Evolutionary conservation across 495 filamentous ascomycete genomes (phyloP).

Genomic region (Neurospora pannonica): DNA sequence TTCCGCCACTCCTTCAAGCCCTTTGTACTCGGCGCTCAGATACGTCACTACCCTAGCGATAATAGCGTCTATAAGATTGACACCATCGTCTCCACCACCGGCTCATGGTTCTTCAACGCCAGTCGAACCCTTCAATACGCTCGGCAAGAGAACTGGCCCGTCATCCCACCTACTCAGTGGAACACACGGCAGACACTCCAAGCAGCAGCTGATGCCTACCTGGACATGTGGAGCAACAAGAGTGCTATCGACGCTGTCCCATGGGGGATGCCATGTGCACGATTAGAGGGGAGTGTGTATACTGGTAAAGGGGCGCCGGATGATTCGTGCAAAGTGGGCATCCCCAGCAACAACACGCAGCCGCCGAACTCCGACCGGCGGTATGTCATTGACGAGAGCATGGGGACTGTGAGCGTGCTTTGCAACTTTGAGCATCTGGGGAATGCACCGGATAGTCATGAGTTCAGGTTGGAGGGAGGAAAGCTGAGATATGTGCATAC

Average conservation of each 20-base stretch:
- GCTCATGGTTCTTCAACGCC: slow-evolving; percentile 34
- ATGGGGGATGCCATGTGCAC: slow-evolving; percentile 31
- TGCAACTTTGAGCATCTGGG: slow-evolving; percentile 34
- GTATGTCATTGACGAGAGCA: slow-evolving; percentile 30
- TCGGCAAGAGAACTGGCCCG: slow-evolving; percentile 26
- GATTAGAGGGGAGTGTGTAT: slow-evolving; percentile 31
- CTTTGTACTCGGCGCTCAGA: slow-evolving; percentile 35
- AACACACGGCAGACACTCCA: slow-evolving; percentile 21
- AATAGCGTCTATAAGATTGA: slow-evolving; percentile 26
- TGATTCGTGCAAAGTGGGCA: slow-evolving; percentile 30
- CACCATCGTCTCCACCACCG: slow-evolving; percentile 27
- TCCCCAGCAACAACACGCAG: slow-evolving; percentile 29
- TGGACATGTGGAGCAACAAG: slow-evolving; percentile 31
- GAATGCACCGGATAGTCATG: slow-evolving; percentile 31
- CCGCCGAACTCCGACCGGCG: slow-evolving; percentile 28
- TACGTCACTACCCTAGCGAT: slow-evolving; percentile 21
- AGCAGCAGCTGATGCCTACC: slow-evolving; percentile 31
- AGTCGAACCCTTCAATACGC: slow-evolving; percentile 27
- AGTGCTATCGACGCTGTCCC: slow-evolving; percentile 25
- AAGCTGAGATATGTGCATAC: slow-evolving; percentile 36
- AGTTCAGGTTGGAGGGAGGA: slow-evolving; percentile 33
- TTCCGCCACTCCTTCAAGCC: slow-evolving; percentile 19
- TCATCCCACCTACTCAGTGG: slow-evolving; percentile 22
- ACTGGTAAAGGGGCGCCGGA: slow-evolving; percentile 25
- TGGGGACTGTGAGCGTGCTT: slow-evolving; percentile 29